Base-by-base conservation (phyloP, 305 asterid genomes). In the Fraxinus sp. region DNA sequence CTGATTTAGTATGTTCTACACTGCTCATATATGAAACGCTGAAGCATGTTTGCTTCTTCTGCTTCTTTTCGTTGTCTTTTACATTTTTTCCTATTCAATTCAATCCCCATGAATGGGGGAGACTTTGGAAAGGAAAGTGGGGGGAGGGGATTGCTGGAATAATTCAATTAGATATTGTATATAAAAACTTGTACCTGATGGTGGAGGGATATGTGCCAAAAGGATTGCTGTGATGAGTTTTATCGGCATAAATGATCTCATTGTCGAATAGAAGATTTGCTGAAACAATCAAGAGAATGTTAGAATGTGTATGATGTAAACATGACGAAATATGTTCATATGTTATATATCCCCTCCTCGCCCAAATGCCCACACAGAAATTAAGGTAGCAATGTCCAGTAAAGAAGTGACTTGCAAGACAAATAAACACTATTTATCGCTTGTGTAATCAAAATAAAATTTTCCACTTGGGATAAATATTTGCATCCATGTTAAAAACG, bases 201-300 rank as follows among this genome's bases (percentile, higher is more conserved):
- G 81, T 80, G 80, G 64, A 55, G 43, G 74, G 83, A 82, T 64
- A 84, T 28, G 74, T 41, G 49, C 82, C 80, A 3, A 80, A 52
- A 79, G 83, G 74, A 41, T 82, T 87, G 68, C 35, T 73, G 37
- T 79, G 75, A 77, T 68, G 55, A 70, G 57, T 84, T 33, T 64
- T 79, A 30, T 86, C 83, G 20, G 77, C 78, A 80, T 80, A 39
- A 59, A 68, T 82, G 64, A 77, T 77, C 68, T 76, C 81, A 77
- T 28, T 74, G 59, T 37, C 79, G 36, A 70, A 80, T 57, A 82
- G 85, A 75, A 85, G 82, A 86, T 68, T 88, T 73, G 85, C 91
- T 90, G 90, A 81, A 84, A 77, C 79, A 71, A 16, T 36, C 49
- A 81, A 76, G 78, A 39, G 76, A 35, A 41, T 18, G 20, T 68